Percentiles rank a stretch among this genome's conserved stretches.
Evolutionary conservation across 257 asterid genomes (phyloP).

Genomic region (Henckelia pumila): DNA sequence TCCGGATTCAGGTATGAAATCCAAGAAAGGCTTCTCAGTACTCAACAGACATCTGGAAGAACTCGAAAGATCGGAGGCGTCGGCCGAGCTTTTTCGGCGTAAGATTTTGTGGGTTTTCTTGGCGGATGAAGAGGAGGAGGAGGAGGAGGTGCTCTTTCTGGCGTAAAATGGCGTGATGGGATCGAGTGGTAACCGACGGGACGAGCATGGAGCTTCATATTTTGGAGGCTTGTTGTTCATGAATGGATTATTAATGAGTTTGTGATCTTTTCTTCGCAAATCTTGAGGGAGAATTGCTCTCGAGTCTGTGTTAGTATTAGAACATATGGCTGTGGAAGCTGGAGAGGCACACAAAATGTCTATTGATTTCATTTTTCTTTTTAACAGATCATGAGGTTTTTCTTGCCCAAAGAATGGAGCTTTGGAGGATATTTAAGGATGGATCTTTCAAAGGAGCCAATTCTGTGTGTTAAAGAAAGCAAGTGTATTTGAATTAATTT

Average conservation of each 20-base stretch:
- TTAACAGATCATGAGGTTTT: neutral
- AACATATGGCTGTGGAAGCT: constrained; percentile 83
- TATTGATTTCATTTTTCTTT: constrained; percentile 53
- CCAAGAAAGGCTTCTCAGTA: constrained; percentile 42
- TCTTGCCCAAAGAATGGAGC: neutral
- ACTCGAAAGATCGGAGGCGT: constrained; percentile 36
- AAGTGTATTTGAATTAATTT: too few relatives aligned
- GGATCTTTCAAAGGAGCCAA: constrained; percentile 27
- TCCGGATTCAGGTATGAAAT: constrained; percentile 28
- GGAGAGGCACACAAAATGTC: constrained; percentile 83
- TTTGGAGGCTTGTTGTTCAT: constrained; percentile 30
- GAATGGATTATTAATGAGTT: constrained; percentile 31
- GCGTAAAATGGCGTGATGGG: constrained; percentile 38
- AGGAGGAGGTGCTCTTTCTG: constrained; percentile 27
- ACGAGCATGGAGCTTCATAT: constrained; percentile 48
- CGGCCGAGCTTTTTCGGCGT: constrained; percentile 74
- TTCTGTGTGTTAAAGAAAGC: too few relatives aligned
- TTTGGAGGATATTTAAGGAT: neutral
- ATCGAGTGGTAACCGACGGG: constrained; percentile 58
- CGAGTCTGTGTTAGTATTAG: constrained; percentile 69
- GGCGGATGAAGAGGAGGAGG: constrained; percentile 17
- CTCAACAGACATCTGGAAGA: constrained; percentile 49
- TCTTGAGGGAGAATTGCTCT: constrained; percentile 50
- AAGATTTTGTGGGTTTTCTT: constrained; percentile 28
- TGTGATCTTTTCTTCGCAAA: constrained; percentile 30